Conservation (phyloP, 2,329 filamentous ascomycete species). For the Escovopsis sp. region DNA sequence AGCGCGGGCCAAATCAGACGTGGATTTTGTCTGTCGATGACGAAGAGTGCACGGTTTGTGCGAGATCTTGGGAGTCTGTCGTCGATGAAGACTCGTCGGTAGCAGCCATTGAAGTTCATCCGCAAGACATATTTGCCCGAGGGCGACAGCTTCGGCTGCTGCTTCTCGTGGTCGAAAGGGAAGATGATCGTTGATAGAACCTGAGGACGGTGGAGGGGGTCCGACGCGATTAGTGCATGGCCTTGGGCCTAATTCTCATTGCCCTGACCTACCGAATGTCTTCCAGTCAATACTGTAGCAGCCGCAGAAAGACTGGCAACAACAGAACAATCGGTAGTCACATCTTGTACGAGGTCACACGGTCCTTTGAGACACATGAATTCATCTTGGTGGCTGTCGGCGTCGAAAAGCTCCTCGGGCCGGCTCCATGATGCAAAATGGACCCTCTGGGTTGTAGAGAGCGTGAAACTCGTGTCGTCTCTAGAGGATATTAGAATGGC, state of each 20-base stretch:
- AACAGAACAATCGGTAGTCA: conserved; percentile 92
- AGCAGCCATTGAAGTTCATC: conserved; percentile 94
- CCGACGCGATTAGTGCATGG: neutral
- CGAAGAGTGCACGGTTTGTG: conserved; percentile 63
- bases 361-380: conserved; percentile 43
- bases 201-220: conserved; percentile 22
- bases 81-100: conserved; percentile 74
- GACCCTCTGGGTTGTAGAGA: conserved; percentile 59
- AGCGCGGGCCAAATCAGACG: conserved; percentile 81
- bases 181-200: conserved; percentile 59
- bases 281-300: conserved; percentile 52
- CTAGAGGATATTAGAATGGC: conserved; percentile 23
- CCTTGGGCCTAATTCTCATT: neutral
- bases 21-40: conserved; percentile 72
- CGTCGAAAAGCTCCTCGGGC: conserved; percentile 48
- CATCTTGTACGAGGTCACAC: conserved; percentile 84
- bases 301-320: conserved; percentile 86
- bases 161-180: conserved; percentile 50
- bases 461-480: conserved; percentile 51
- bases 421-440: conserved; percentile 79
- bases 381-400: conserved; percentile 10
- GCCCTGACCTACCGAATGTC: conserved; percentile 43
- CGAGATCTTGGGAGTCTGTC: conserved; percentile 71
- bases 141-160: conserved; percentile 47
- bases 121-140: conserved; percentile 84